Percentiles rank a stretch among this genome's conserved stretches.
Conservation (phyloP, 768 basidiomycete genomes). For the Tylopilus sp. region DNA sequence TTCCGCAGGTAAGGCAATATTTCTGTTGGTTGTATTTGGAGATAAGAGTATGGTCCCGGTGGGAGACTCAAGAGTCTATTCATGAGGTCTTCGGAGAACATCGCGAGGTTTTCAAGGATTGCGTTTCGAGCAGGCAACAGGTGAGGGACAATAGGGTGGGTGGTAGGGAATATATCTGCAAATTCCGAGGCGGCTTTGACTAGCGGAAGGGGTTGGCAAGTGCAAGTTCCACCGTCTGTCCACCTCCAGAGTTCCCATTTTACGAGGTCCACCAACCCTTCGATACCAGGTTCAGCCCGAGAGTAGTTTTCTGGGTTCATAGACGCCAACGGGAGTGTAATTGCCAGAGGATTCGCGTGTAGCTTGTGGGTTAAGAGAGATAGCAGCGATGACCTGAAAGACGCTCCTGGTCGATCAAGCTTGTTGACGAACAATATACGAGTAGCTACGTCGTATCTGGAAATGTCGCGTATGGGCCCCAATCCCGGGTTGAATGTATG, state of each 20-base stretch:
- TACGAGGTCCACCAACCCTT: constrained; percentile 79
- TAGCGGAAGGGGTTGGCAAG: constrained; percentile 48
- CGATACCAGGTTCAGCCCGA: constrained; percentile 78
- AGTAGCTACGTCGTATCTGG: constrained; percentile 75
- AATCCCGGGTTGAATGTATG: neutral
- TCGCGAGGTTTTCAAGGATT: constrained; percentile 74
- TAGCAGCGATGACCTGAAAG: constrained; percentile 64
- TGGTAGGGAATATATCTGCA: constrained; percentile 43
- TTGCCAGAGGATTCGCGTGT: constrained; percentile 66
- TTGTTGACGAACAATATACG: constrained; percentile 85
- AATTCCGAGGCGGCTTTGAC: constrained; percentile 41
- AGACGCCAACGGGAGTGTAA: constrained; percentile 76
- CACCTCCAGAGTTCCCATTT: constrained; percentile 84
- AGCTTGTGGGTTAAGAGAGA: constrained; percentile 74
- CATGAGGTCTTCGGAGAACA: constrained; percentile 81
- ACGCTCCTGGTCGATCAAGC: constrained; percentile 83
- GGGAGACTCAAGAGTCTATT: constrained; percentile 59
- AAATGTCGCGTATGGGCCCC: constrained; percentile 2
- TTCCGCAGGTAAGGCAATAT: constrained; percentile 65
- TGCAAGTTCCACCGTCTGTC: constrained; percentile 46
- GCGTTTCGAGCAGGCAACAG: constrained; percentile 63
- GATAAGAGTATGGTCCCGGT: constrained; percentile 58
- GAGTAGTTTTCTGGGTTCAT: constrained; percentile 63
- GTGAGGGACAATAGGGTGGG: constrained; percentile 69
- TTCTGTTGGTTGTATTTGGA: constrained; percentile 47